Percentiles rank a stretch among this genome's conserved stretches.
These are phyloP conservation scores for Calonectria honghensis DNA, from an alignment of 2,329 filamentous ascomycete genomes.

Conservation along the genomic window DNA sequence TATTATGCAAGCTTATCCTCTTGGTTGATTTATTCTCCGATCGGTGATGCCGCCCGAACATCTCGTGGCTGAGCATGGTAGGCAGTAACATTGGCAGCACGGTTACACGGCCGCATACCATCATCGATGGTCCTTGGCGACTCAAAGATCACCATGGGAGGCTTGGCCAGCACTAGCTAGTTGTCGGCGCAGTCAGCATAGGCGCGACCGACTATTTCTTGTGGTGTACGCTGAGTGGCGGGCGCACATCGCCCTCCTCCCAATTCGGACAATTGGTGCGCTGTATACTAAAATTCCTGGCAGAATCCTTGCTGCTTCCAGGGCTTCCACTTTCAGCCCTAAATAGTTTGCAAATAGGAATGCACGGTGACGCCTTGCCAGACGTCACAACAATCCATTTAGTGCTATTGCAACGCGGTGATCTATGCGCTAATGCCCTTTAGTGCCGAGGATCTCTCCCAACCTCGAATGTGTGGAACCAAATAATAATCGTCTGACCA, in stretches of 20 bases:
- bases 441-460: neutral
- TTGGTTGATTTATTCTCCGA: neutral
- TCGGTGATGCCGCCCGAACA: neutral
- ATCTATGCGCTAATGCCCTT: neutral
- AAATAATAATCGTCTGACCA: neutral
- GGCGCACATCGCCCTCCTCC: neutral
- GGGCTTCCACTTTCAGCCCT: neutral
- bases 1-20: neutral
- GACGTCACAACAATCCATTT: constrained; percentile 3
- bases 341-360: neutral
- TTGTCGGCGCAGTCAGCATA: neutral
- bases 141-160: no score
- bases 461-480: neutral
- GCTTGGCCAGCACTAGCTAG: neutral
- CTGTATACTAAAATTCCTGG: neutral
- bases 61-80: neutral
- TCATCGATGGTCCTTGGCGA: neutral
- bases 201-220: neutral
- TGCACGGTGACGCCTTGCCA: constrained; percentile 6
- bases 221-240: constrained; percentile 2
- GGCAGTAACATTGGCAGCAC: neutral
- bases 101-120: neutral
- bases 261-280: neutral
- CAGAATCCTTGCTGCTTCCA: no score
- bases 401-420: neutral